Conservation (phyloP, 106 monocot species). For the Phalaenopsis equestris region DNA sequence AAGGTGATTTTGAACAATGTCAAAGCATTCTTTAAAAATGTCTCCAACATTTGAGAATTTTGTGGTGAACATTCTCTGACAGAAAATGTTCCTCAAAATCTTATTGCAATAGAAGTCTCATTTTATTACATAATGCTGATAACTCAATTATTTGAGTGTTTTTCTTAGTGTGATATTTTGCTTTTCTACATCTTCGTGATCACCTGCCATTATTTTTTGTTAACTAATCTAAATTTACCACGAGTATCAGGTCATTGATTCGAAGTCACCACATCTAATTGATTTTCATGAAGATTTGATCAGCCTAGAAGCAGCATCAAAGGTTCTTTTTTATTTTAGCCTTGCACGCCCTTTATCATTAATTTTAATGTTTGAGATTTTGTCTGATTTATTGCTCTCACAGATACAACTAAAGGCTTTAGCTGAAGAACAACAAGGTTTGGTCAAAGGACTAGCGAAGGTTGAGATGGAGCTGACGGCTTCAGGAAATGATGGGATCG, state of each 20-base stretch:
- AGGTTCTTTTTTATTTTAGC: constrained; percentile 26
- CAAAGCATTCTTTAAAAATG: too few species aligned
- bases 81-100: too few species aligned
- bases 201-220: too few species aligned
- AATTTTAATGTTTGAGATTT: constrained; percentile 4
- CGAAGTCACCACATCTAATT: constrained; percentile 59
- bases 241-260: constrained; percentile 57
- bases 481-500: constrained; percentile 80
- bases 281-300: constrained; percentile 67
- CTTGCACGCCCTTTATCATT: too few species aligned
- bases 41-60: too few species aligned
- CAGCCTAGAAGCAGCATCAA: constrained; percentile 84
- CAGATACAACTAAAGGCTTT: constrained; percentile 61
- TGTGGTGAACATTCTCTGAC: too few species aligned
- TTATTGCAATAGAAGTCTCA: too few species aligned
- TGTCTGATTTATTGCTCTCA: constrained; percentile 9
- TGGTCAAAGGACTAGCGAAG: constrained; percentile 77
- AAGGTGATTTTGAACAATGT: too few species aligned
- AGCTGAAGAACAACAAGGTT: constrained; percentile 76
- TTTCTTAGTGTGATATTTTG: too few species aligned
- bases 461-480: constrained; percentile 63
- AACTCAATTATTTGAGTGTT: too few species aligned
- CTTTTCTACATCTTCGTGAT: too few species aligned
- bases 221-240: not conserved
- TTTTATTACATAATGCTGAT: too few species aligned